A percentile compares a stretch with the other conserved stretches of the same genome.
Conservation (phyloP, 176 grass and related monocot genomes). For the Oryza punctata region DNA sequence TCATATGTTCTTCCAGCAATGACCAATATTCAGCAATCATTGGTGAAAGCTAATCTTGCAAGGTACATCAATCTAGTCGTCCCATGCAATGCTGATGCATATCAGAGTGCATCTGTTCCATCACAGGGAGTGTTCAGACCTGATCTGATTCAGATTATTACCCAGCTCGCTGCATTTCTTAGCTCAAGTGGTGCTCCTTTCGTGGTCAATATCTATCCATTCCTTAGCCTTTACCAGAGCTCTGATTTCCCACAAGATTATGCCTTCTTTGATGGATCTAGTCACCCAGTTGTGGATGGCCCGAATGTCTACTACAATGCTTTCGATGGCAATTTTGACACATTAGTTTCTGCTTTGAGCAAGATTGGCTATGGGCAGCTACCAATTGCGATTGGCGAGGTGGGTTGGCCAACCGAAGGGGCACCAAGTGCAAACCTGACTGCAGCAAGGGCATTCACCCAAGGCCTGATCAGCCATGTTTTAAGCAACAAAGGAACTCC, state of each 20-base stretch:
- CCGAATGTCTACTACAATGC: conserved; percentile 87
- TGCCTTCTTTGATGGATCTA: conserved; percentile 92
- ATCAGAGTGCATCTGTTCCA: conserved; percentile 67
- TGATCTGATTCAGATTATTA: conserved; percentile 89
- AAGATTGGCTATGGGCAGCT: conserved; percentile 81
- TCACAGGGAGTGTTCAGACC: conserved; percentile 85
- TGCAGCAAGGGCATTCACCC: conserved; percentile 84
- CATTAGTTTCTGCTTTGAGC: conserved; percentile 78
- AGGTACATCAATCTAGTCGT: conserved; percentile 82
- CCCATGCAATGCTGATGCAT: conserved; percentile 95
- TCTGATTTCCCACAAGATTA: conserved; percentile 94
- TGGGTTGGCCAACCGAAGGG: conserved; percentile 94
- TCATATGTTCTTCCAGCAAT: conserved; percentile 69
- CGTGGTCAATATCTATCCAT: conserved; percentile 92
- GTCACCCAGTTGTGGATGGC: conserved; percentile 91
- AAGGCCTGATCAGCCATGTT: conserved; percentile 75
- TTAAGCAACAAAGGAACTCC: conserved; percentile 87
- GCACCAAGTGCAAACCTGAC: conserved; percentile 83
- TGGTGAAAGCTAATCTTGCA: conserved; percentile 84
- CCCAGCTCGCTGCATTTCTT: conserved; percentile 71
- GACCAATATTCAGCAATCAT: conserved; percentile 83
- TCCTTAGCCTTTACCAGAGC: conserved; percentile 91
- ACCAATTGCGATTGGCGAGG: conserved; percentile 79
- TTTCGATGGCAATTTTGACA: conserved; percentile 95
- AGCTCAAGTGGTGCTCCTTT: conserved; percentile 86